These are phyloP conservation scores for Heliamphora pulchella DNA, from an alignment of 179 eudicot genomes.

Conservation along the genomic window DNA sequence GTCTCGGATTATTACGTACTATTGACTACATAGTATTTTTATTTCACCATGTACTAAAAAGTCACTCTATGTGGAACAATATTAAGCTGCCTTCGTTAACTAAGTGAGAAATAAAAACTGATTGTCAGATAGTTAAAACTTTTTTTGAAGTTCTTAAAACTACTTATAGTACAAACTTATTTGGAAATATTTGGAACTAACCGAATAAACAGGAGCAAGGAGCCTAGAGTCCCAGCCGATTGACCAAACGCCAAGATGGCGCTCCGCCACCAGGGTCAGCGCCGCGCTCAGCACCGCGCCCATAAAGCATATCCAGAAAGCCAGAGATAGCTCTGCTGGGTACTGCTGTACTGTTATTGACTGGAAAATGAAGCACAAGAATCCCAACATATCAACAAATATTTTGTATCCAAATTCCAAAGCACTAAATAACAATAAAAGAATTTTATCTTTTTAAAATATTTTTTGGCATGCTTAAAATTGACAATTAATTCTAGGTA, in stretches of 20 bases:
- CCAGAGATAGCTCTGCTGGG: constrained; percentile 55
- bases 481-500: no score
- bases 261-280: constrained; percentile 40
- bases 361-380: constrained; percentile 20
- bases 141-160: no score
- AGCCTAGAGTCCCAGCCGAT: constrained; percentile 65
- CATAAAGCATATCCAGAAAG: constrained; percentile 57
- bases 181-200: constrained; percentile 15
- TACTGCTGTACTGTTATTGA: constrained; percentile 53
- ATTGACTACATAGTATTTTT: no score
- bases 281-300: constrained; percentile 47
- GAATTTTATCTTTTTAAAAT: neutral
- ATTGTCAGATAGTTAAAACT: no score
- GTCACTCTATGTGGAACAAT: no score
- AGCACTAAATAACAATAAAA: neutral
- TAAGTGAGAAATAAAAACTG: no score
- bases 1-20: no score
- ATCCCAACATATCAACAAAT: neutral
- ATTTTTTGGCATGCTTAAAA: no score
- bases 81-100: no score
- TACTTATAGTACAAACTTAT: neutral
- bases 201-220: constrained; percentile 56
- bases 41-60: no score
- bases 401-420: no score
- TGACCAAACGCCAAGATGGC: constrained; percentile 42